Evolutionary conservation across 2,329 filamentous ascomycete genomes (phyloP).

Genomic region (Eutypa lata): DNA sequence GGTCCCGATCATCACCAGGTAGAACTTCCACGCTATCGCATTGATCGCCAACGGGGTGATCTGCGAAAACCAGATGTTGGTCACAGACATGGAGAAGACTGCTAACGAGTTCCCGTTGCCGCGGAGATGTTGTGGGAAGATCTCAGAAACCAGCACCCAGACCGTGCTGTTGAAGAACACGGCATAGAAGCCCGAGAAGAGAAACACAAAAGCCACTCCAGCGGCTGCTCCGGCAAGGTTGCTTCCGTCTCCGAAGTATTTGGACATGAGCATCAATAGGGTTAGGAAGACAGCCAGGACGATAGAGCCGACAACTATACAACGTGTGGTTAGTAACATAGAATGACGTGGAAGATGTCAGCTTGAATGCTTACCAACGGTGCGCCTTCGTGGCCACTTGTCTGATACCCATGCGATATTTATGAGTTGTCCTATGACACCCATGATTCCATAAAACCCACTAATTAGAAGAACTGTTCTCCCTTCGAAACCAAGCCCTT

Average conservation of each 20-base stretch:
- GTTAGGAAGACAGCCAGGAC: conserved; percentile 13
- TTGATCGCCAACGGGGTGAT: conserved; percentile 26
- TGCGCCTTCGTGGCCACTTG: conserved; percentile 23
- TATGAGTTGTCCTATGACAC: conserved; percentile 25
- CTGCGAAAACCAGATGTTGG: conserved; percentile 29
- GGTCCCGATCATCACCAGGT: conserved; percentile 30
- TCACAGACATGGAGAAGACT: conserved; percentile 25
- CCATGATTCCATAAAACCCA: conserved; percentile 38
- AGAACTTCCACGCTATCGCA: conserved; percentile 27
- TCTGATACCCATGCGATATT: conserved; percentile 26
- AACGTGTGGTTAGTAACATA: neutral
- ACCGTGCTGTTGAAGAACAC: conserved; percentile 32
- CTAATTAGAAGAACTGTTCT: conserved; percentile 45
- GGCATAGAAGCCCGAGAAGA: conserved; percentile 26
- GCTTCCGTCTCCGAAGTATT: conserved; percentile 10
- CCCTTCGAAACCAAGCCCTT: conserved; percentile 45
- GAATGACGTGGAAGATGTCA: no score
- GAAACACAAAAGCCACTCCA: conserved; percentile 30
- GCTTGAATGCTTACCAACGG: conserved; percentile 3
- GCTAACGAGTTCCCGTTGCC: conserved; percentile 22
- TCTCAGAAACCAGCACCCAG: conserved; percentile 28
- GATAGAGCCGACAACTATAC: conserved; percentile 11
- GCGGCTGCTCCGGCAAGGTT: conserved; percentile 19
- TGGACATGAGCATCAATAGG: conserved; percentile 20
- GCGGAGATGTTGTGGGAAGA: conserved; percentile 26